Evolutionary conservation across 306 rosid genomes (phyloP), one percentile per base, ranked within the genome.

Genomic region (Pyrus bretschneideri): DNA sequence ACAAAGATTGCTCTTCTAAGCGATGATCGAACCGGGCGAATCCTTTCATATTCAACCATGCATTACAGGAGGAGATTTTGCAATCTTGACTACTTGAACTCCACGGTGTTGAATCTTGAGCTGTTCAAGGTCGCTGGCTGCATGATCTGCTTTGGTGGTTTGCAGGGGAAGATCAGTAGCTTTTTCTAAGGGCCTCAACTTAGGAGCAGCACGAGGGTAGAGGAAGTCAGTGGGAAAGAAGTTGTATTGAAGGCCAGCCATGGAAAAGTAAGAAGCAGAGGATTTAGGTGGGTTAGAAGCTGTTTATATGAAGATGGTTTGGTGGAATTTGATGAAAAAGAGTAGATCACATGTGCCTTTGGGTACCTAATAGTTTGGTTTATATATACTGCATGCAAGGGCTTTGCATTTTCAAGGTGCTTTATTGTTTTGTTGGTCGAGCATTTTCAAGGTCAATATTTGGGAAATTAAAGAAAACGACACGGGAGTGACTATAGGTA

Each of bases 231-330:
- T 55, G 22, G 61, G 61, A n/a, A 55, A 55, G 61, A 55, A 55
- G 55, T 72, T 72, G 78, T 79, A 79, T 49, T 79, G 82, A 63
- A 79, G 82, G 54, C 82, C 82, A 1, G 78, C 82, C 82, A 79
- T 79, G 73, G 55, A 77, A 65, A 19, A 33, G 69, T 33, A 19
- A 45, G 45, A 35, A 17, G 46, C 4, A 62, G 42, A 62, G 18
- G 42, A 7, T 38, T 1, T 38, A 63, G 22, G n/a, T 29, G 21
- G 6, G 42, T 63, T 14, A 14, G 17, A 62, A 27, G 19, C 8
- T 0, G 6, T 38, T 10, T 63, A 27, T 4, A 6, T 23, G 17
- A 21, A 63, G 42, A 63, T 31, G 69, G 45, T 64, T 33, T 64
- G 69, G 69, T 64, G 69, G 27, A 19, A 1, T 65, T 65, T 38